These are phyloP conservation scores for Fraxinus velutina DNA, from an alignment of 305 asterid species.

Conservation along the genomic window DNA sequence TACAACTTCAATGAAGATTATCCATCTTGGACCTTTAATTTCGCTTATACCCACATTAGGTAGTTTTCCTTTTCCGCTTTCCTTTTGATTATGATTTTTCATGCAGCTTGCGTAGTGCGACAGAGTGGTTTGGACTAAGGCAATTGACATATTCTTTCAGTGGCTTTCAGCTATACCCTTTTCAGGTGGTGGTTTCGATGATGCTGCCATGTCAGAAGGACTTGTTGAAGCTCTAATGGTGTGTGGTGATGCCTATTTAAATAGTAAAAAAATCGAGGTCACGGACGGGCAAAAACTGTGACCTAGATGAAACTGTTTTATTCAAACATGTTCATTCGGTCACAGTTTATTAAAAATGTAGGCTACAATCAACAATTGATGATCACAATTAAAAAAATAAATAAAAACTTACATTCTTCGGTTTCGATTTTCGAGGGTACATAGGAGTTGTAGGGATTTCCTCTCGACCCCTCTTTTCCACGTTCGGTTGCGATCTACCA, in stretches of 20 bases:
- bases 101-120: slow-evolving; percentile 77
- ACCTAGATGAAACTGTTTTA: too few relatives aligned
- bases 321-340: too few relatives aligned
- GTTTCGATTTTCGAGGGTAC: too few relatives aligned
- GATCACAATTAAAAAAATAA: too few relatives aligned
- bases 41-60: slow-evolving; percentile 1
- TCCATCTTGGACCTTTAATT: slow-evolving; percentile 3
- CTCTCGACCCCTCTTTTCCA: too few relatives aligned
- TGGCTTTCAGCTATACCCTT: slow-evolving; percentile 85
- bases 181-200: slow-evolving; percentile 87
- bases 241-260: slow-evolving; percentile 20
- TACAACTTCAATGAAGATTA: not conserved
- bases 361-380: too few relatives aligned
- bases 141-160: slow-evolving; percentile 72
- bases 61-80: slow-evolving; percentile 22
- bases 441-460: too few relatives aligned
- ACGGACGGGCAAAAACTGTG: too few relatives aligned
- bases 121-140: slow-evolving; percentile 92
- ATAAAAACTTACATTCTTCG: too few relatives aligned
- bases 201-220: slow-evolving; percentile 96
- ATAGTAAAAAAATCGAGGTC: too few relatives aligned
- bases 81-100: slow-evolving; percentile 16
- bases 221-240: slow-evolving; percentile 95
- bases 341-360: too few relatives aligned
- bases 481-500: too few relatives aligned